Conservation (phyloP, 75 land plant genomes). For the Cryptomeria japonica region DNA sequence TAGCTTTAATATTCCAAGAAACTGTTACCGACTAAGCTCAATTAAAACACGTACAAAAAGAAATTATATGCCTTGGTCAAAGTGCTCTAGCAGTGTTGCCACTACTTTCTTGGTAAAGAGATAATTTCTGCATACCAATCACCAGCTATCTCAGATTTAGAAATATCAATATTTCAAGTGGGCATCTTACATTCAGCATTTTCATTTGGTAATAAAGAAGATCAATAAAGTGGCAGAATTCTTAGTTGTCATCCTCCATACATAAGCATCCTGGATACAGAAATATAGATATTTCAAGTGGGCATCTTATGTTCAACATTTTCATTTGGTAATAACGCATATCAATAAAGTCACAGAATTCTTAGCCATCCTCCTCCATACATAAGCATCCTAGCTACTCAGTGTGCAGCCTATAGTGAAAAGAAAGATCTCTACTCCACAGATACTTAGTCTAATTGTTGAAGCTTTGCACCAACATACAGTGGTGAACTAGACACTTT, state of each 20-base stretch:
- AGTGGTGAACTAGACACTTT: too few species aligned
- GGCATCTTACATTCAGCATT: not conserved
- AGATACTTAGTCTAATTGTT: not conserved
- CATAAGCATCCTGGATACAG: too few species aligned
- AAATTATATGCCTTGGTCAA: not conserved
- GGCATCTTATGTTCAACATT: too few species aligned
- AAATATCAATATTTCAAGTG: not conserved
- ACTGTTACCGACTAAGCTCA: not conserved
- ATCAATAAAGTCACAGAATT: not conserved
- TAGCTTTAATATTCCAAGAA: too few species aligned
- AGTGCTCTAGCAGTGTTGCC: not conserved
- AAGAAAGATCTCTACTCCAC: not conserved
- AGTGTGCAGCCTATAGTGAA: not conserved
- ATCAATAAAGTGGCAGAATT: too few species aligned
- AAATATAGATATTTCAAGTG: too few species aligned
- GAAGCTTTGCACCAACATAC: not conserved
- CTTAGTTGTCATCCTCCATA: too few species aligned
- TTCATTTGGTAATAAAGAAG: not conserved
- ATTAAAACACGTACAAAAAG: not conserved
- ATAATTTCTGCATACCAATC: not conserved
- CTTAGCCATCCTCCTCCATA: not conserved
- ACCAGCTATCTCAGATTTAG: not conserved
- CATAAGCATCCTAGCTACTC: not conserved
- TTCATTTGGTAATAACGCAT: not conserved
- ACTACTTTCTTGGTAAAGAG: not conserved